Evolutionary conservation across 495 filamentous ascomycete species (phyloP).

Genomic region (Lophiostoma macrostomum): DNA sequence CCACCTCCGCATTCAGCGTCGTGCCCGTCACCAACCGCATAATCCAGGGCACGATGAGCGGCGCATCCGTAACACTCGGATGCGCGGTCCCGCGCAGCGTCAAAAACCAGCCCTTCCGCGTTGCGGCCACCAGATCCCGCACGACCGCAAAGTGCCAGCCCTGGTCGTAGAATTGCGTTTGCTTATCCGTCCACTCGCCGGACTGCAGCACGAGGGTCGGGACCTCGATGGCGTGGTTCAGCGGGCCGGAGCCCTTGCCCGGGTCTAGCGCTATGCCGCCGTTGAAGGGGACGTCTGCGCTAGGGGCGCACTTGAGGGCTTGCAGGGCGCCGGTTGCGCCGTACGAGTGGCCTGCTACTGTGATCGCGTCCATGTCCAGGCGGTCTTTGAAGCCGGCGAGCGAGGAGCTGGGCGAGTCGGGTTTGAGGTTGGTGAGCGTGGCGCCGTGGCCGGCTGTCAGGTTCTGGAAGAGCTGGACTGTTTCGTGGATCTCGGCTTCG

Average conservation of each 20-base stretch:
- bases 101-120: constrained; percentile 50
- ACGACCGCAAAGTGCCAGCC: constrained; percentile 52
- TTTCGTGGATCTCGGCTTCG: constrained; percentile 53
- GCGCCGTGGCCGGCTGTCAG: constrained; percentile 47
- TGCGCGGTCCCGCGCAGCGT: constrained; percentile 50
- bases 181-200: constrained; percentile 50
- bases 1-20: constrained; percentile 35
- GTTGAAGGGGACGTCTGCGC: constrained; percentile 32
- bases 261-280: constrained; percentile 27
- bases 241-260: constrained; percentile 51
- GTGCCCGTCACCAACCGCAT: constrained; percentile 51
- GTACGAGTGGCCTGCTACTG: constrained; percentile 53
- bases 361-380: constrained; percentile 42
- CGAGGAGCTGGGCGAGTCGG: constrained; percentile 30
- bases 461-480: constrained; percentile 42
- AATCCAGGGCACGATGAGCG: constrained; percentile 50
- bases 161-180: constrained; percentile 48
- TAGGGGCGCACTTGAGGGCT: constrained; percentile 38
- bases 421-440: constrained; percentile 35
- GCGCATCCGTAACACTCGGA: constrained; percentile 54
- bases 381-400: constrained; percentile 37
- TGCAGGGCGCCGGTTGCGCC: constrained; percentile 54
- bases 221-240: constrained; percentile 51
- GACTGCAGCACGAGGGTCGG: constrained; percentile 51
- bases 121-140: constrained; percentile 40